phyloP scores from a whole-genome alignment of 768 basidiomycete species.

The Fibroporia radiculosa region DNA sequence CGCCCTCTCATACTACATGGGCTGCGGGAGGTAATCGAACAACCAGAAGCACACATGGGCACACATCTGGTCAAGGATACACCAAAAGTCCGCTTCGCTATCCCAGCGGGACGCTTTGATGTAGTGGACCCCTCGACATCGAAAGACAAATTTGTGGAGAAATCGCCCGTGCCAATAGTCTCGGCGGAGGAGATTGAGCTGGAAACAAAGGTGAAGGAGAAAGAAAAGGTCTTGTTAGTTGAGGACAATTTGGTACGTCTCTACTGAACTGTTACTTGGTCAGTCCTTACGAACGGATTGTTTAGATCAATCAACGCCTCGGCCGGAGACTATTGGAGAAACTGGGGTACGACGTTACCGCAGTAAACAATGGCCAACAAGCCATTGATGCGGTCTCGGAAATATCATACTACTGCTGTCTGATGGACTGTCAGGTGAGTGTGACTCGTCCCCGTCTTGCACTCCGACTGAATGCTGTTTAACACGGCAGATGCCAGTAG shows the following conservation, averaged over 20 bases:
- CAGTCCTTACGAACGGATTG: not conserved
- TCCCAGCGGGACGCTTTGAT: slow-evolving; percentile 1
- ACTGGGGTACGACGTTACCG: slow-evolving; percentile 19
- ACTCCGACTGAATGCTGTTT: not conserved
- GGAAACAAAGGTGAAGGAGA: not conserved
- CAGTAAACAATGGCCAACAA: slow-evolving; percentile 20
- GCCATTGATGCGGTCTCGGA: slow-evolving; percentile 15
- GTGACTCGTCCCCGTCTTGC: not conserved
- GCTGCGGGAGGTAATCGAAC: slow-evolving; percentile 13
- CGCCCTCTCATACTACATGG: slow-evolving; percentile 21
- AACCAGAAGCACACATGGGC: slow-evolving; percentile 15
- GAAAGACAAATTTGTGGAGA: slow-evolving; percentile 8
- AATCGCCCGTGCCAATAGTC: not conserved
- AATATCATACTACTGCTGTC: slow-evolving; percentile 13
- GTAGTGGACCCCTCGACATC: not conserved
- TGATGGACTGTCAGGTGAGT: slow-evolving; percentile 23
- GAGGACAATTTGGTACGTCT: slow-evolving; percentile 20
- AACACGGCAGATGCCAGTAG: slow-evolving; percentile 7
- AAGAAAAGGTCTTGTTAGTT: slow-evolving; percentile 16
- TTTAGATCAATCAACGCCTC: slow-evolving; percentile 20
- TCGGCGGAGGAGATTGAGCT: slow-evolving; percentile 4
- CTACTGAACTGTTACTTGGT: not conserved
- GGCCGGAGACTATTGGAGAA: slow-evolving; percentile 20
- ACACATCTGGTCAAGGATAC: slow-evolving; percentile 8
- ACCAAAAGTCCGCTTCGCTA: slow-evolving; percentile 16